Evolutionary conservation across 768 basidiomycete genomes (phyloP), one percentile per base, ranked within the genome.

Genomic region (Butyriboletus loyo): DNA sequence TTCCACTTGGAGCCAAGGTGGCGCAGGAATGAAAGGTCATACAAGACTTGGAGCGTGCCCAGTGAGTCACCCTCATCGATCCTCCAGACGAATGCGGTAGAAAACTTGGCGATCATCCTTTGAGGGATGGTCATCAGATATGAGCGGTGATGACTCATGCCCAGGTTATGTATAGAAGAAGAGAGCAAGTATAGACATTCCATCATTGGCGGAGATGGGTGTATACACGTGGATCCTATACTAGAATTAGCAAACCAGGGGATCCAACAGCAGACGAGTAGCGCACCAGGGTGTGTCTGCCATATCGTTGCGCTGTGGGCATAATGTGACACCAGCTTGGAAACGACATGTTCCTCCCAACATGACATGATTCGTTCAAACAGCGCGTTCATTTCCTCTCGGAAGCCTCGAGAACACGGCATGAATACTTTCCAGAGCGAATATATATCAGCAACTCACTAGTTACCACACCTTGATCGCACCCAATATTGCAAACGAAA

Each of bases 141-240:
- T 47, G 62, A 37, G 38, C 66, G 66, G 39, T 75, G 67, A 46
- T 72, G 69, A 38, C 75, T 70, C 44, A 80, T 65, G 1, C 83
- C 83, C 13, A 89, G 66, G n/a, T 78, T 73, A 58, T 82, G 80
- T 46, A 85, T 68, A 3, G 77, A 75, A 14, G 75, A 72, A 30
- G 80, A 80, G 17, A 91, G 67, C 1, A 73, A 66, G 40, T 84
- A 65, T 46, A 91, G 65, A 17, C 82, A 78, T 38, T 78, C 73
- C 51, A 85, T 71, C 46, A 88, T 73, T 38, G 71, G 65, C 43
- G 79, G 65, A 32, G 86, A 86, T 42, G 83, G 81, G 9, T 76
- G 75, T 50, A 58, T 67, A 40, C 41, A 54, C 51, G 43, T 44
- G 36, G 49, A 41, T 35, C 52, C 69, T 71, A 24, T 45, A 27